Evolutionary conservation across 106 monocot genomes (phyloP).

Genomic region (Allium fistulosum): DNA sequence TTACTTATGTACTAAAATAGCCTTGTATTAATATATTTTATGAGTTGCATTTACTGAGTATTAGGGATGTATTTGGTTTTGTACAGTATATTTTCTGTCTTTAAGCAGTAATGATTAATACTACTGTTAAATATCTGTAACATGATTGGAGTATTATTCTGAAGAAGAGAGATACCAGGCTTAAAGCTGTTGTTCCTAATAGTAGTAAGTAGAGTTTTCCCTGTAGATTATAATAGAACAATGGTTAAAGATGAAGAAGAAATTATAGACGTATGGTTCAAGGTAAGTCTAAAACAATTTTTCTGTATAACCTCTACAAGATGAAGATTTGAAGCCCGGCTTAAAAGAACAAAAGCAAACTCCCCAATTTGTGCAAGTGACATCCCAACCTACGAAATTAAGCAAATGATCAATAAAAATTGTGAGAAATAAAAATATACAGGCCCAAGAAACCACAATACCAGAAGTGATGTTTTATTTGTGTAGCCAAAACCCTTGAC

Average conservation of each 20-base stretch:
- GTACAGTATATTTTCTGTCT: background rate
- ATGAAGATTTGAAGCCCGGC: constrained; percentile 78
- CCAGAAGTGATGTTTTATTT: constrained; percentile 89
- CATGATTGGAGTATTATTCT: background rate
- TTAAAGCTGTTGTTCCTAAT: constrained; percentile 56
- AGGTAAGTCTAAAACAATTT: background rate
- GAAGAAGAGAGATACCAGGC: constrained; percentile 34
- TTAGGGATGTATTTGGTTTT: background rate
- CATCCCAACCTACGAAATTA: constrained; percentile 94
- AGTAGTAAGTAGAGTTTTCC: constrained; percentile 46
- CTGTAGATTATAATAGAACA: constrained; percentile 16
- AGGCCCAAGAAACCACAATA: constrained; percentile 75
- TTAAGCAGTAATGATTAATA: background rate
- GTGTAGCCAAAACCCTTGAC: constrained; percentile 90
- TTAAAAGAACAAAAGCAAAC: constrained; percentile 96
- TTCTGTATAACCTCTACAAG: constrained; percentile 7
- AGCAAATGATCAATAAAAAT: constrained; percentile 17
- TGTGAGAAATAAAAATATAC: background rate
- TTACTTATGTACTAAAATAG: background rate
- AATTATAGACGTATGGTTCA: background rate
- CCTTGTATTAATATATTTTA: background rate
- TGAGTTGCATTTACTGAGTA: background rate
- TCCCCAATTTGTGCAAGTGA: constrained; percentile 97
- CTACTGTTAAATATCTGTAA: background rate
- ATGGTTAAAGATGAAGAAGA: constrained; percentile 1